Conservation (phyloP, 1,139 yeast species). For the Arxiozyma slooffiae region DNA sequence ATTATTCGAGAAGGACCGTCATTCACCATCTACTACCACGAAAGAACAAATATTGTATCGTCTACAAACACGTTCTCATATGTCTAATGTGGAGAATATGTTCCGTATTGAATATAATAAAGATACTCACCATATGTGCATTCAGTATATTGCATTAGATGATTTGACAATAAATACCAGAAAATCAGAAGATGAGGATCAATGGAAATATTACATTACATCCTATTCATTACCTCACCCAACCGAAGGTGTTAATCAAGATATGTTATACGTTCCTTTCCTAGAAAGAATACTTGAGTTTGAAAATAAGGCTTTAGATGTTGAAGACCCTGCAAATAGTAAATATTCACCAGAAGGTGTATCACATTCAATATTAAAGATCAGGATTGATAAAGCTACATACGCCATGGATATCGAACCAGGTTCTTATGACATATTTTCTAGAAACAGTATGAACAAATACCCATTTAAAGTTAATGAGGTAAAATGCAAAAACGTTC, state of each 20-base stretch:
- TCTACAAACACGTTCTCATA: slow-evolving; percentile 72
- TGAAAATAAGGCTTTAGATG: slow-evolving; percentile 33
- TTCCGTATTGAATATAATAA: slow-evolving; percentile 73
- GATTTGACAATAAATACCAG: slow-evolving; percentile 64
- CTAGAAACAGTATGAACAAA: slow-evolving; percentile 38
- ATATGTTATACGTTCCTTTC: slow-evolving; percentile 64
- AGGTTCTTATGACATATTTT: slow-evolving; percentile 72
- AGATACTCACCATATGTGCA: slow-evolving; percentile 43
- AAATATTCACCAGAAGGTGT: slow-evolving; percentile 47
- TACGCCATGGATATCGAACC: slow-evolving; percentile 75
- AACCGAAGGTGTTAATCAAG: slow-evolving; percentile 92
- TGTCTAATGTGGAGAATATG: slow-evolving; percentile 83
- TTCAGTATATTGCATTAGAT: slow-evolving; percentile 79
- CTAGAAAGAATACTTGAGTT: slow-evolving; percentile 50
- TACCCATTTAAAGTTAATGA: slow-evolving; percentile 24
- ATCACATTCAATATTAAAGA: slow-evolving; percentile 64
- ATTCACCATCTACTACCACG: slow-evolving; percentile 47
- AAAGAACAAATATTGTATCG: slow-evolving; percentile 86
- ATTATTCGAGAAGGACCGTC: slow-evolving; percentile 74
- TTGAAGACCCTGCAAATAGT: slow-evolving; percentile 2
- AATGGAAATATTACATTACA: slow-evolving; percentile 87
- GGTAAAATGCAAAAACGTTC: slow-evolving; percentile 22
- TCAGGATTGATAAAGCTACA: slow-evolving; percentile 69
- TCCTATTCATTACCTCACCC: slow-evolving; percentile 92
- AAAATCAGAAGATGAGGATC: slow-evolving; percentile 55